phyloP scores from a whole-genome alignment of 2,329 filamentous ascomycete genomes.

The Xylaria digitata region DNA sequence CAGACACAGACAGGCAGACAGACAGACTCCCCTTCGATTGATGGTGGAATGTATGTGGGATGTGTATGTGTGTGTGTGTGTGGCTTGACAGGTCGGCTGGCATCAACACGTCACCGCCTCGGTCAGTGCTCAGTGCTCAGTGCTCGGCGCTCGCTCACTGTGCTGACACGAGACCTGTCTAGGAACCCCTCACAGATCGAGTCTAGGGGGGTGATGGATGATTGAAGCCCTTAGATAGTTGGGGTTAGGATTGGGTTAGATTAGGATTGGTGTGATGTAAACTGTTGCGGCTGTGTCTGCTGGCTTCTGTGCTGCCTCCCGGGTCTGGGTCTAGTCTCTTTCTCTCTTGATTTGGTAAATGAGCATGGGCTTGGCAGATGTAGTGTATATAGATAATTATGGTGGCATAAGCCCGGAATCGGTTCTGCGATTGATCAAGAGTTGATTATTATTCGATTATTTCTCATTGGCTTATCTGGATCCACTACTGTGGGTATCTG shows the following conservation, averaged over 20 bases:
- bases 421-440: slow-evolving; percentile 26
- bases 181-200: neutral
- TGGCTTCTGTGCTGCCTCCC: neutral
- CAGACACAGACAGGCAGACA: neutral
- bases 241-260: neutral
- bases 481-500: neutral
- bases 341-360: slow-evolving; percentile 32
- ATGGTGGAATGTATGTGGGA: neutral
- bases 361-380: slow-evolving; percentile 32
- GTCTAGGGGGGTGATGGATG: too few relatives aligned
- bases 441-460: slow-evolving; percentile 37
- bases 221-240: neutral
- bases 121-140: slow-evolving; percentile 1
- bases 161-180: slow-evolving; percentile 3
- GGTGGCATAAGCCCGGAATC: slow-evolving; percentile 28
- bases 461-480: slow-evolving; percentile 23
- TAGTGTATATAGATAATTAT: slow-evolving; percentile 20
- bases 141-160: neutral
- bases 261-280: neutral
- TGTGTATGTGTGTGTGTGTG: slow-evolving; percentile 7
- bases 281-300: neutral
- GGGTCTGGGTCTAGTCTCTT: neutral
- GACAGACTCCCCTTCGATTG: neutral
- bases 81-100: slow-evolving; percentile 14
- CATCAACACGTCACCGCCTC: slow-evolving; percentile 1